These are phyloP conservation scores for Metschnikowia rubicola DNA, from an alignment of 805 yeast genomes.

Conservation along the genomic window DNA sequence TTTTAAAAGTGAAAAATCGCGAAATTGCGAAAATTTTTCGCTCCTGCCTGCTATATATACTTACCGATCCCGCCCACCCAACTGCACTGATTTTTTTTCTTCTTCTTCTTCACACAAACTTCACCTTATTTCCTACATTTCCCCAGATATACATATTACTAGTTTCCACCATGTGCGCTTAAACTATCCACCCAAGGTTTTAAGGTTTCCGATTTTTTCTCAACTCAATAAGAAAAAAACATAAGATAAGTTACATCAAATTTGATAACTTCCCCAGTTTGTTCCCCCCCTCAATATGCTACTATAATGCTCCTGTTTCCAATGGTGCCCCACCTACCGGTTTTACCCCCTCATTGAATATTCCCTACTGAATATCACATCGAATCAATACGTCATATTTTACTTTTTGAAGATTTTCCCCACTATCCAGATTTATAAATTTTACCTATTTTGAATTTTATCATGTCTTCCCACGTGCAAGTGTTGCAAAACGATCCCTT, in stretches of 20 bases:
- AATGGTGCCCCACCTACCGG: constrained; percentile 31
- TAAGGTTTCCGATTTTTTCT: constrained; percentile 20
- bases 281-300: constrained; percentile 26
- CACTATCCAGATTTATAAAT: constrained; percentile 18
- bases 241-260: constrained; percentile 17
- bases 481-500: constrained; percentile 17
- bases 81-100: not conserved
- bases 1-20: not conserved
- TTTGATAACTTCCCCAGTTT: constrained; percentile 25
- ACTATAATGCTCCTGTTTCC: constrained; percentile 31
- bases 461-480: constrained; percentile 18
- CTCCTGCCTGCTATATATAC: constrained; percentile 11
- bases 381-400: constrained; percentile 22
- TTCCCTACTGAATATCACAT: constrained; percentile 13
- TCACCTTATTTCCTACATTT: constrained; percentile 8
- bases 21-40: constrained; percentile 15
- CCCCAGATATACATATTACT: constrained; percentile 8
- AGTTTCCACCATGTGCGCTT: constrained; percentile 34
- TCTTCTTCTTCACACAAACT: constrained; percentile 1
- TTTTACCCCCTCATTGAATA: constrained; percentile 11
- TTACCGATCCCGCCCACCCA: constrained; percentile 1
- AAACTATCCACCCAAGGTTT: constrained; percentile 23
- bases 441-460: constrained; percentile 9
- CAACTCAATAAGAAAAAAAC: constrained; percentile 14
- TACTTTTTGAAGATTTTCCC: constrained; percentile 17